These are phyloP conservation scores for Ciborinia camelliae DNA, from an alignment of 2,329 filamentous ascomycete genomes.

Conservation along the genomic window DNA sequence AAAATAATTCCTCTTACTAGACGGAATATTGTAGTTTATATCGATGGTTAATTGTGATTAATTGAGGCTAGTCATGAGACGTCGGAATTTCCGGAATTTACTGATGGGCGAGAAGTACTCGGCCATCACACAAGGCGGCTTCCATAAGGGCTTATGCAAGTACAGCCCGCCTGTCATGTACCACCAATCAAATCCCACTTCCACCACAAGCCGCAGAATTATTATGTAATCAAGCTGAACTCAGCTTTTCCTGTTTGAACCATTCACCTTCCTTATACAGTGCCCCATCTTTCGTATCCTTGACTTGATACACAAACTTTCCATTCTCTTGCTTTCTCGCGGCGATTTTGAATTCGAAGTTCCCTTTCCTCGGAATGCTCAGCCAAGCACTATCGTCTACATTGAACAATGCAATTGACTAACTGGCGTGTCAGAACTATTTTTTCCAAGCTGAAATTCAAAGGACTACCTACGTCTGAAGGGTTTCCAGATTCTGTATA, in stretches of 20 bases:
- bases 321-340: conserved; percentile 1
- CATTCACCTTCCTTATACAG: conserved; percentile 21
- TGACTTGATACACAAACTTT: conserved; percentile 19
- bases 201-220: background rate
- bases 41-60: background rate
- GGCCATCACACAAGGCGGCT: background rate
- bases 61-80: too few species aligned
- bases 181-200: background rate
- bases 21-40: background rate
- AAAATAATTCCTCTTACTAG: background rate
- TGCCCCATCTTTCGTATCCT: conserved; percentile 9
- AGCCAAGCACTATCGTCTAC: background rate
- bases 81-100: background rate
- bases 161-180: background rate
- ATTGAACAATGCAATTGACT: conserved; percentile 8
- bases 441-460: background rate
- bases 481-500: conserved; percentile 12
- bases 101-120: background rate
- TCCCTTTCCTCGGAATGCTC: background rate
- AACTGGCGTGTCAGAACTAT: background rate
- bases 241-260: conserved; percentile 17
- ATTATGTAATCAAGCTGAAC: background rate
- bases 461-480: background rate
- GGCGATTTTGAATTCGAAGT: conserved; percentile 1
- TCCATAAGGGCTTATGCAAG: background rate